Percentiles rank a stretch among this genome's conserved stretches.
Evolutionary conservation across 1,139 yeast species (phyloP).

Genomic region (Debaryomyces fabryi): DNA sequence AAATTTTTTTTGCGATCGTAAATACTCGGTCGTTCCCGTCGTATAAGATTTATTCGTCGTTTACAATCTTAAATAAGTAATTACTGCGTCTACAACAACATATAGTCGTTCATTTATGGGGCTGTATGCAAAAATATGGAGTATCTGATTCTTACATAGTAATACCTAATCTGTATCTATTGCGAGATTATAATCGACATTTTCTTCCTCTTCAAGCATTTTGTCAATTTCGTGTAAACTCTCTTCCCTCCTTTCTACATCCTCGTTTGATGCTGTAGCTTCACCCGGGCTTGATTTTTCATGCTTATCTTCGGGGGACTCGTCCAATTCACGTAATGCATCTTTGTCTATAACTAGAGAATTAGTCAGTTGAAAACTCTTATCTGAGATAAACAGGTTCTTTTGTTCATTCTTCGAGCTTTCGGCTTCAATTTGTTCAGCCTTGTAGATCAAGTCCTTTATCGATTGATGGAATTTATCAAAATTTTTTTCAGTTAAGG

Average conservation of each 20-base stretch:
- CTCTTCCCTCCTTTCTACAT: conserved; percentile 18
- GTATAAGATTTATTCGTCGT: conserved; percentile 9
- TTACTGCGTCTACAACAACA: neutral
- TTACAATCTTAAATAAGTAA: conserved; percentile 2
- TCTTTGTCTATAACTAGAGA: conserved; percentile 7
- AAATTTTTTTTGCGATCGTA: neutral
- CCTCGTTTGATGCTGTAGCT: conserved; percentile 5
- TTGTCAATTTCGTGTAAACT: conserved; percentile 38
- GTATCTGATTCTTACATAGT: neutral
- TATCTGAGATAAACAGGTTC: conserved; percentile 18
- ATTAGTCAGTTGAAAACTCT: conserved; percentile 15
- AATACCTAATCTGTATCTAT: conserved; percentile 14
- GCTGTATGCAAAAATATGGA: neutral
- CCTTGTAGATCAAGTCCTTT: conserved; percentile 28
- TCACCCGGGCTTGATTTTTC: neutral
- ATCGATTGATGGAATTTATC: conserved; percentile 44
- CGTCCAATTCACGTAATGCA: conserved; percentile 2
- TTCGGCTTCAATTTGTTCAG: conserved; percentile 25
- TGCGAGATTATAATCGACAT: conserved; percentile 41
- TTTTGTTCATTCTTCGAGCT: conserved; percentile 12
- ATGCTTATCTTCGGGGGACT: conserved; percentile 10
- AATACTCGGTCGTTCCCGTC: conserved; percentile 13
- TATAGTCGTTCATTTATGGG: conserved; percentile 1
- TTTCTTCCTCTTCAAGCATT: conserved; percentile 43
- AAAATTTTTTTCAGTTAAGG: conserved; percentile 47